phyloP scores from a whole-genome alignment of 2,329 filamentous ascomycete species.

The Aspergillus sp. region DNA sequence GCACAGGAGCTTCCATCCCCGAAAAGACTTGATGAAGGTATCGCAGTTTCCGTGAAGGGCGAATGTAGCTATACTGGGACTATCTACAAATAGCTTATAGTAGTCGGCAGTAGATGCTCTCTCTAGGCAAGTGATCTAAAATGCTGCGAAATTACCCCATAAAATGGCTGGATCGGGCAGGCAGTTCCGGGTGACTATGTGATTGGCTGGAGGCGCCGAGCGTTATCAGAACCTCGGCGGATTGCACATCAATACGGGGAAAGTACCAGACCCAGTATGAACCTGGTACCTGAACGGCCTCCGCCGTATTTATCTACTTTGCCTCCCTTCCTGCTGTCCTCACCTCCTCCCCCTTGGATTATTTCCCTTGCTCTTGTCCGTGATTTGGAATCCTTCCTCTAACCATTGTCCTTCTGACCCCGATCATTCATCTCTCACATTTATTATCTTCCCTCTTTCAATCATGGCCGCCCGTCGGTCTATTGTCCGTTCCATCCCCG shows the following conservation, averaged over 20 bases:
- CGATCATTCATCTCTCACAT: background rate
- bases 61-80: too few relatives aligned
- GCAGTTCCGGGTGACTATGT: background rate
- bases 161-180: background rate
- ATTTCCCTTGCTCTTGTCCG: background rate
- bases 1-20: too few relatives aligned
- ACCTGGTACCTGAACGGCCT: background rate
- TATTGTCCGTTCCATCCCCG: constrained; percentile 39
- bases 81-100: background rate
- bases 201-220: constrained; percentile 8
- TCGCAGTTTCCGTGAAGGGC: too few relatives aligned
- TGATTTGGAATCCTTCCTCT: background rate
- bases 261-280: background rate
- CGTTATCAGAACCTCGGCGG: constrained; percentile 1
- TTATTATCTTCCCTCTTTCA: constrained; percentile 4
- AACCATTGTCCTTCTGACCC: background rate
- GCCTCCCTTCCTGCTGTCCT: constrained; percentile 9
- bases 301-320: background rate
- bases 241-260: background rate
- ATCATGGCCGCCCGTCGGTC: constrained; percentile 44
- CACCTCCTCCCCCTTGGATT: background rate
- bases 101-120: too few relatives aligned
- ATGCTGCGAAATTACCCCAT: too few relatives aligned
- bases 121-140: too few relatives aligned
- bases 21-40: too few relatives aligned